Evolutionary conservation across 495 filamentous ascomycete genomes (phyloP), one percentile per base, ranked within the genome.

Genomic region (Talaromyces thailandensis): DNA sequence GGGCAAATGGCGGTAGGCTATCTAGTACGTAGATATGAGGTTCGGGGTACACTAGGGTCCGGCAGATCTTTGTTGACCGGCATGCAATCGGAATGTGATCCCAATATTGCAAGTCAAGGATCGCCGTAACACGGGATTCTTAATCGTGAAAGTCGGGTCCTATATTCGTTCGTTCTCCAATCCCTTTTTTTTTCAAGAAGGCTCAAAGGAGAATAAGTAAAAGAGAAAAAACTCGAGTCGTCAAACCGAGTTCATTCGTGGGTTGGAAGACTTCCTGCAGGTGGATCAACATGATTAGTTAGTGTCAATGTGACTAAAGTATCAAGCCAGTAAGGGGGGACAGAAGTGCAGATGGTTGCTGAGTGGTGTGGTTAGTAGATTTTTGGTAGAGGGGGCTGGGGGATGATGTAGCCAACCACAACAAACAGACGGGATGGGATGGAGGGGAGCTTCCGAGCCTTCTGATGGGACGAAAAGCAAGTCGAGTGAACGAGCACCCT

Each of bases 321-420:
- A 57, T 31, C 55, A 35, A 57, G 8, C 55, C 26, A 57, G 55
- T 35, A 57, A 57, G 55, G 55, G 55, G 29, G 28, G 16, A 48
- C 43, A 48, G 16, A 48, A 48, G 2, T 21, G 43, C 26, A 35
- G 16, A 57, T 31, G 28, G 28, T 21, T 35, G 14, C 14, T 11
- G 55, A 31, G 29, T 31, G 55, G 26, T 7, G 55, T 57, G 26
- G 51, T 55, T 28, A 28, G 51, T 55, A 23, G 21, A 55, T 28
- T 55, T 55, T 28, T 45, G 43, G 11, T 48, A 50, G 59, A 45
- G 26, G 26, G 37, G 40, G 43, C 37, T 45, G 59, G 43, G 58
- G 58, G 51, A 61, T 48, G 59, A 29, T 12, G n/a, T 28, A 51
- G 43, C 59, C 59, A 61, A 61, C 59, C 59, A 61, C 59, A 61